Evolutionary conservation across 2,329 filamentous ascomycete genomes (phyloP).

Genomic region (Nemania sp.): DNA sequence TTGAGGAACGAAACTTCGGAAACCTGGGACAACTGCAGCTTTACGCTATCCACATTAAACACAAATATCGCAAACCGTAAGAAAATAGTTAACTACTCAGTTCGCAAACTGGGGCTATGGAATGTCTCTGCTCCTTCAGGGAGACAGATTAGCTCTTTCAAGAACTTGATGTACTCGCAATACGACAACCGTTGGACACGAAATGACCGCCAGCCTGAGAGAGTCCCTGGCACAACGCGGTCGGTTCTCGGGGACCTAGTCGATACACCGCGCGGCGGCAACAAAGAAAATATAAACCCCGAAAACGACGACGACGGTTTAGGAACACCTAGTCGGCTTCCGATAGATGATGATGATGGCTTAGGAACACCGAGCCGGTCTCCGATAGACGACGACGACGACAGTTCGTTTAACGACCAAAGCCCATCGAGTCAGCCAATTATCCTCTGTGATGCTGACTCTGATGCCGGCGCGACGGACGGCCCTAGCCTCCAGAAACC

Average conservation of each 20-base stretch:
- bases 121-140: conserved; percentile 61
- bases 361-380: not conserved
- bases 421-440: not conserved
- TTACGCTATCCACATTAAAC: conserved; percentile 73
- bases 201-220: not conserved
- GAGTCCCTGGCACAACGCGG: not conserved
- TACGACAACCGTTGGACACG: conserved; percentile 56
- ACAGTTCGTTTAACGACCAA: not conserved
- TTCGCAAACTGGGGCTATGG: conserved; percentile 69
- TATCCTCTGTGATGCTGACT: not conserved
- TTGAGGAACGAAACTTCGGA: conserved; percentile 73
- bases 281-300: not conserved
- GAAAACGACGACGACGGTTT: not conserved
- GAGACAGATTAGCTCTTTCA: conserved; percentile 24
- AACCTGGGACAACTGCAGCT: conserved; percentile 70
- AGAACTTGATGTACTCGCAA: conserved; percentile 53
- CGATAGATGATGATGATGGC: not conserved
- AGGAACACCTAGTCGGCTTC: not conserved
- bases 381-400: not conserved
- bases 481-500: conserved; percentile 64
- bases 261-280: not conserved
- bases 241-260: not conserved
- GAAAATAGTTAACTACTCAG: conserved; percentile 65
- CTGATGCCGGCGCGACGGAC: too few relatives aligned
- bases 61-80: conserved; percentile 67